Evolutionary conservation across 768 basidiomycete species (phyloP).

Genomic region (Phylloporus rhodoxanthus): DNA sequence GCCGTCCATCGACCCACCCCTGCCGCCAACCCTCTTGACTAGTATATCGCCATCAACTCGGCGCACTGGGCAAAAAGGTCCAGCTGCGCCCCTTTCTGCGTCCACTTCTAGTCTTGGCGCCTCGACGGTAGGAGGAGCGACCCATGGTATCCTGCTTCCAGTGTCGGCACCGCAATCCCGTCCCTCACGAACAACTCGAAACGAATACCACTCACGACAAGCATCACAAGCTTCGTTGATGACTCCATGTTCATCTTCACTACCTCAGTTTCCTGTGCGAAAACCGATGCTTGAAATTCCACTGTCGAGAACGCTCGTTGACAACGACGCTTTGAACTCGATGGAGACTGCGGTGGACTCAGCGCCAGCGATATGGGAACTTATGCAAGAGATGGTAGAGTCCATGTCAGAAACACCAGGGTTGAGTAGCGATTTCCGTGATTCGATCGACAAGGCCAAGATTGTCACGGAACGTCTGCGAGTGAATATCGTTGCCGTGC

Average conservation of each 20-base stretch:
- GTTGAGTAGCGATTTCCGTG: constrained; percentile 40
- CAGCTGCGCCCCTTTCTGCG: constrained; percentile 33
- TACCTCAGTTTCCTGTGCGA: constrained; percentile 20
- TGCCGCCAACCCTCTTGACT: constrained; percentile 24
- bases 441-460: constrained; percentile 56
- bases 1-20: constrained; percentile 52
- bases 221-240: constrained; percentile 40
- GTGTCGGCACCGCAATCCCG: constrained; percentile 14
- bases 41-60: constrained; percentile 30
- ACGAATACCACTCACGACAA: constrained; percentile 37
- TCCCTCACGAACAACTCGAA: constrained; percentile 6
- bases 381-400: constrained; percentile 69
- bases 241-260: constrained; percentile 35
- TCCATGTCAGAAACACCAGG: constrained; percentile 47
- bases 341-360: constrained; percentile 74
- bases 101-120: constrained; percentile 18
- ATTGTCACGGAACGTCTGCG: constrained; percentile 58
- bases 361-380: constrained; percentile 77
- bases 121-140: constrained; percentile 3
- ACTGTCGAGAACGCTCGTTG: constrained; percentile 59
- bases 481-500: constrained; percentile 51
- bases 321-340: constrained; percentile 73
- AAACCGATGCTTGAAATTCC: constrained; percentile 44
- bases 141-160: constrained; percentile 2
- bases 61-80: constrained; percentile 48